These are phyloP conservation scores for Amniculicola lignicola DNA, from an alignment of 495 filamentous ascomycete species.

Conservation along the genomic window DNA sequence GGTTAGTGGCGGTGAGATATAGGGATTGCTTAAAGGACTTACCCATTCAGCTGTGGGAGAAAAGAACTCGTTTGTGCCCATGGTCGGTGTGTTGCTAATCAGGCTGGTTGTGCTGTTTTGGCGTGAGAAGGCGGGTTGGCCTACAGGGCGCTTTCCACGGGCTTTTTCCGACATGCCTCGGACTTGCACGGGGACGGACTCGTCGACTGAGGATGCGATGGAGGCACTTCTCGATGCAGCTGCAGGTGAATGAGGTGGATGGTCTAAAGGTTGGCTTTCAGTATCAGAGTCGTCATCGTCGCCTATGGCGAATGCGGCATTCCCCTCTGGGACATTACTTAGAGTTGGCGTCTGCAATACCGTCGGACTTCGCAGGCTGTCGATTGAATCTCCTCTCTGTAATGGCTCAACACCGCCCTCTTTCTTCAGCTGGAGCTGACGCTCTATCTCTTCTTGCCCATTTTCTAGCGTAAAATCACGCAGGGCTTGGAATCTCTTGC, in stretches of 20 bases:
- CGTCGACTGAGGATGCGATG: conserved; percentile 68
- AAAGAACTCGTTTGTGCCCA: conserved; percentile 58
- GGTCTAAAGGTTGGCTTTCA: conserved; percentile 62
- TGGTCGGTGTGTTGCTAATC: conserved; percentile 57
- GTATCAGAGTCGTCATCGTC: conserved; percentile 80
- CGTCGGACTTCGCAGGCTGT: conserved; percentile 67
- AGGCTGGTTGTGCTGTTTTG: conserved; percentile 90
- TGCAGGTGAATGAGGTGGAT: conserved; percentile 54
- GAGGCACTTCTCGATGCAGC: conserved; percentile 70
- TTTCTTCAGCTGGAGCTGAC: conserved; percentile 70
- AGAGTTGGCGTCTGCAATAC: conserved; percentile 59
- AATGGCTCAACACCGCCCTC: conserved; percentile 52
- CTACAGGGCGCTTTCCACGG: conserved; percentile 92
- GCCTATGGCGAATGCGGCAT: conserved; percentile 79
- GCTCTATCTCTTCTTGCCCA: conserved; percentile 88
- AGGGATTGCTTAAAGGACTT: conserved; percentile 31
- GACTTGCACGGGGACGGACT: conserved; percentile 82
- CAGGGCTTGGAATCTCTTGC: conserved; percentile 81
- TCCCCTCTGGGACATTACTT: conserved; percentile 77
- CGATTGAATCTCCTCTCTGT: conserved; percentile 60
- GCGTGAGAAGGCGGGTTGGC: conserved; percentile 75
- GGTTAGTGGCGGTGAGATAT: conserved; percentile 15
- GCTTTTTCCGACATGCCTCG: conserved; percentile 98
- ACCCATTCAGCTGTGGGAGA: conserved; percentile 74
- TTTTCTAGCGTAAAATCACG: conserved; percentile 93